These are phyloP conservation scores for Exophiala sp. DNA, from an alignment of 2,329 filamentous ascomycete genomes.

Conservation along the genomic window DNA sequence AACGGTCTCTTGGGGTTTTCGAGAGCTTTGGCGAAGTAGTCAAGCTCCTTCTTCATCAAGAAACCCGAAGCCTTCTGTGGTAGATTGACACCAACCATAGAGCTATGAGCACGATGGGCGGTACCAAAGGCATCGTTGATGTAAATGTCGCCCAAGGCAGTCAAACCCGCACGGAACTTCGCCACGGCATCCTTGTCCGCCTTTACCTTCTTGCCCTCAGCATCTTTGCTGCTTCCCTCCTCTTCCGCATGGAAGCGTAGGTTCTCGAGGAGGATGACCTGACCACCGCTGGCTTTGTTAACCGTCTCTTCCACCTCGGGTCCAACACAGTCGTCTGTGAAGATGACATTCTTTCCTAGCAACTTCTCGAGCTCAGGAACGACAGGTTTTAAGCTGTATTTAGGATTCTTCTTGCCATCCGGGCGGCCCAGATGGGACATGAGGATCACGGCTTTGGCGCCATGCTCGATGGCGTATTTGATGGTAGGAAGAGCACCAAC, in stretches of 20 bases:
- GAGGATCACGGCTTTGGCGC: constrained; percentile 85
- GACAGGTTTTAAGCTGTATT: constrained; percentile 93
- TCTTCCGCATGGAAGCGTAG: constrained; percentile 97
- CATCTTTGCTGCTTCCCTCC: constrained; percentile 92
- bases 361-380: constrained; percentile 88
- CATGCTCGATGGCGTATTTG: constrained; percentile 85
- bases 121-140: constrained; percentile 99
- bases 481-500: constrained; percentile 92
- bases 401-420: constrained; percentile 79
- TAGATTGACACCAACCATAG: constrained; percentile 95
- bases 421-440: constrained; percentile 99
- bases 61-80: constrained; percentile 96
- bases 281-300: constrained; percentile 71
- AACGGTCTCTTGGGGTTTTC: constrained; percentile 91
- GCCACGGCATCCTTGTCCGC: constrained; percentile 89
- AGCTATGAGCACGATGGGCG: constrained; percentile 95
- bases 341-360: constrained; percentile 74
- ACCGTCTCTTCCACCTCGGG: constrained; percentile 84
- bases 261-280: constrained; percentile 92
- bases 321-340: constrained; percentile 86
- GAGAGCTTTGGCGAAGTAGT: constrained; percentile 97
- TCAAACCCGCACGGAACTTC: constrained; percentile 90
- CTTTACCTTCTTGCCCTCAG: constrained; percentile 94
- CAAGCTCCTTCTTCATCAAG: constrained; percentile 99
- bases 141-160: constrained; percentile 89